A percentile compares a stretch with the other conserved stretches of the same genome.
Evolutionary conservation across 305 asterid species (phyloP).

Genomic region (Solanum hybrid): DNA sequence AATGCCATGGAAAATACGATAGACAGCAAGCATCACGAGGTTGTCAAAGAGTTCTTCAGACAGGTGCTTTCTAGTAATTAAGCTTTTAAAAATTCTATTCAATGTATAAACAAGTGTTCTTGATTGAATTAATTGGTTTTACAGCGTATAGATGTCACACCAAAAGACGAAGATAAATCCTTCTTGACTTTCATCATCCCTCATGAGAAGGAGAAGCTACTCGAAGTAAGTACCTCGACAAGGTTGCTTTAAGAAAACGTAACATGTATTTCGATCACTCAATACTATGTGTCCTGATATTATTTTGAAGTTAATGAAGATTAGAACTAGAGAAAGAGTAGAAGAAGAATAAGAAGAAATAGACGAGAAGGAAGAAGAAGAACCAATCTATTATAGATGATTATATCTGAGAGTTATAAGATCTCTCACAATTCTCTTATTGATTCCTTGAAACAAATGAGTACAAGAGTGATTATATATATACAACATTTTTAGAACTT

Average conservation of each 20-base stretch:
- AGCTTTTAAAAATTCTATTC: background rate
- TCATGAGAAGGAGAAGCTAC: constrained; percentile 9
- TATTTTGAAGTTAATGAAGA: too few species aligned
- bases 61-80: background rate
- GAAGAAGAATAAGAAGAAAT: too few species aligned
- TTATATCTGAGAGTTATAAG: too few species aligned
- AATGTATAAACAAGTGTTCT: background rate
- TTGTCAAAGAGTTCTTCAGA: constrained; percentile 3
- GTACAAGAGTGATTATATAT: too few species aligned
- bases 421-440: too few species aligned
- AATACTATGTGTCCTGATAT: background rate
- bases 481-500: too few species aligned
- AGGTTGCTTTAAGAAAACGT: background rate
- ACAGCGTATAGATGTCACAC: constrained; percentile 14
- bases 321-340: too few species aligned
- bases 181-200: constrained; percentile 14
- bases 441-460: too few species aligned
- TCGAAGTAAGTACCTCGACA: constrained; percentile 3
- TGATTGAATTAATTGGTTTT: background rate
- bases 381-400: too few species aligned
- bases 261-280: background rate
- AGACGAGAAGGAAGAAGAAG: too few species aligned
- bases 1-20: background rate
- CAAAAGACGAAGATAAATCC: constrained; percentile 13
- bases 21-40: background rate